Base-by-base conservation (phyloP, 2,329 filamentous ascomycete species). In the Penicillium sp. region DNA sequence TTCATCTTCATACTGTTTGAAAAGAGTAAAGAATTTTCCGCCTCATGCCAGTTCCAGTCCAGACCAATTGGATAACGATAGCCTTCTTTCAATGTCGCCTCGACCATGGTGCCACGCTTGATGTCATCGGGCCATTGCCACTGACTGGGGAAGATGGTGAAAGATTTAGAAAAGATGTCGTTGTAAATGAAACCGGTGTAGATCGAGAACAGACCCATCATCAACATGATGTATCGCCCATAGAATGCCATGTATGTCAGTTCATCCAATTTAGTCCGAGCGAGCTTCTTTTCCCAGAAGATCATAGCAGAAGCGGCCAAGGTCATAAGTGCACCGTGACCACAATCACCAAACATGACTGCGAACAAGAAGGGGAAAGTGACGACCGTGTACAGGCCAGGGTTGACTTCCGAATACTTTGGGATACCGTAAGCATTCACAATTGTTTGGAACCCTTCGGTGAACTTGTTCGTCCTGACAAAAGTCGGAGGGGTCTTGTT, bases 1-100 rank as follows among this genome's bases (percentile, higher is more conserved):
- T 99, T 99, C 94, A 99, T 99, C 87, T 99, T 99, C 84, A 94
- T 95, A 76, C 90, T 95, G 88, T 99, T 99, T 73, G 86, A 89
- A 79, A 99, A 99, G 47, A 99, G 84, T 19, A 99, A 82, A 58
- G 95, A 89, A 69, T 99, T 99, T 68, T 97, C 93, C 12, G 91
- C 89, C 57, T 89, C 91, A 73, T 99, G 95, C 94, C 94, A 99
- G 69, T 88, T 89, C 87, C 88, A 96, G 72, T 99, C 94, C 58
- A 99, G 78, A 64, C 94, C 94, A 70, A 99, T 96, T 16, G 95
- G 93, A 73, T 97, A 99, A 49, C 91, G 88, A 76, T 97, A 92
- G 56, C 83, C 83, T 45, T 85, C 78, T 66, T 86, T 88, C 55
- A 96, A 82, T 40, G 81, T 77, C 38, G 87, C 91, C 17, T 78